These are phyloP conservation scores for Ilyonectria sp. DNA, from an alignment of 2,329 filamentous ascomycete species.

Conservation along the genomic window DNA sequence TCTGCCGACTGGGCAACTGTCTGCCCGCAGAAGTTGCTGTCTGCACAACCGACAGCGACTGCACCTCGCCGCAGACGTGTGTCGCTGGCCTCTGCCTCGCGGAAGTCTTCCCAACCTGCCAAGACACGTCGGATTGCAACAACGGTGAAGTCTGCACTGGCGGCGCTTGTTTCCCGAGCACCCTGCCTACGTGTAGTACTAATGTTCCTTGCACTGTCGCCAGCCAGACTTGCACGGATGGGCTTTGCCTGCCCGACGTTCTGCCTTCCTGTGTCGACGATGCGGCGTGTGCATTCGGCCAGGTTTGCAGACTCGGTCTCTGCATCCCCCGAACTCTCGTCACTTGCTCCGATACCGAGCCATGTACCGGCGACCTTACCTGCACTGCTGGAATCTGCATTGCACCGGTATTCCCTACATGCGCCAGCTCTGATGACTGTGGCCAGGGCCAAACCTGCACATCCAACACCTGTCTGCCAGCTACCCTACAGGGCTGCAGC, in stretches of 20 bases:
- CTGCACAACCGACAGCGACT: constrained; percentile 10
- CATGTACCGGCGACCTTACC: neutral
- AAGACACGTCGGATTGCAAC: constrained; percentile 8
- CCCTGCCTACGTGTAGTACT: neutral
- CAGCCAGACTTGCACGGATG: neutral
- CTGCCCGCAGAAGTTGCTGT: constrained; percentile 9
- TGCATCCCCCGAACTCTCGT: constrained; percentile 15
- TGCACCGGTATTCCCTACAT: constrained; percentile 3
- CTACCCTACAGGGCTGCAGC: neutral
- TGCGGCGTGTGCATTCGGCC: neutral
- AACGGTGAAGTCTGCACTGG: constrained; percentile 18
- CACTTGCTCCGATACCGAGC: neutral
- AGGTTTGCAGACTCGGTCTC: constrained; percentile 21
- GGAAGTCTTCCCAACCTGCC: constrained; percentile 10
- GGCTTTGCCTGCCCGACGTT: constrained; percentile 13
- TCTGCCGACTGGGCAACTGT: constrained; percentile 24
- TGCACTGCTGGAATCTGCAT: constrained; percentile 17
- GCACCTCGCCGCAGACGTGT: neutral
- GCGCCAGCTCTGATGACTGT: constrained; percentile 7
- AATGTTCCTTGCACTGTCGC: neutral
- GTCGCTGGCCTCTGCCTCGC: constrained; percentile 21
- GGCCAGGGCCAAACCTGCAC: constrained; percentile 9
- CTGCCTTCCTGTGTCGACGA: constrained; percentile 8
- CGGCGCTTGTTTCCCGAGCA: constrained; percentile 15
- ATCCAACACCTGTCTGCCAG: constrained; percentile 15